Base-by-base conservation (phyloP, 2,329 filamentous ascomycete genomes). In the Fusarium mangiferae region DNA sequence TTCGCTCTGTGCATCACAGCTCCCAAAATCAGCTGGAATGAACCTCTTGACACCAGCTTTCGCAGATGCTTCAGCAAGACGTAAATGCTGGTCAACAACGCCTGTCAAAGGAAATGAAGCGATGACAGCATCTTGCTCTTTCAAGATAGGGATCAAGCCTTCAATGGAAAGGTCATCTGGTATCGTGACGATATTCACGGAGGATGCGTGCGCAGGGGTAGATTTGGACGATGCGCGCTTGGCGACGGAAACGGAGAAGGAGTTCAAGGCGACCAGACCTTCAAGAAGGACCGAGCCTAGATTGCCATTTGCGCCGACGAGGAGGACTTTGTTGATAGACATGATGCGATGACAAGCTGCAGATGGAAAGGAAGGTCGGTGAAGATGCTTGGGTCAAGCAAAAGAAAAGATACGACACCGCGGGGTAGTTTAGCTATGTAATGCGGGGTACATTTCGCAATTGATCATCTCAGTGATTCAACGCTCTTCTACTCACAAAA, bases 41-140 rank as follows among this genome's bases (percentile, higher is more conserved):
- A 90, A 91, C 33, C 89, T 85, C 72, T 88, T 85, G 5, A 92
- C 89, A 28, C 90, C 89, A 9, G 89, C 90, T 11, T 84, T 84
- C 45, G 88, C 84, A 30, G 90, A 87, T 1, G 90, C 90, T 57
- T 91, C 87, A 49, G 90, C 86, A 62, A 92, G 83, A 13, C 87
- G 80, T 11, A 83, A 68, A 57, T 83, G 82, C 62, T 81, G 78
- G 36, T 83, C 82, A 45, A 91, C 82, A 14, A 88, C 83, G 86
- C 82, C n/a, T 83, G 71, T 39, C 2, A 83, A 74, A 3, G 80
- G 81, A 42, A 83, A 78, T 1, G 80, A 80, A 13, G 81, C 80
- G 44, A 92, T 78, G 26, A 91, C 84, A 17, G 88, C 90, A 74
- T 92, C 90, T 60, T 90, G 86, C 20, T 86, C 88, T 44, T 83